Evolutionary conservation across 1,284 basidiomycete genomes (phyloP), one percentile per base, ranked within the genome.

Genomic region (Ceratobasidium sp.): DNA sequence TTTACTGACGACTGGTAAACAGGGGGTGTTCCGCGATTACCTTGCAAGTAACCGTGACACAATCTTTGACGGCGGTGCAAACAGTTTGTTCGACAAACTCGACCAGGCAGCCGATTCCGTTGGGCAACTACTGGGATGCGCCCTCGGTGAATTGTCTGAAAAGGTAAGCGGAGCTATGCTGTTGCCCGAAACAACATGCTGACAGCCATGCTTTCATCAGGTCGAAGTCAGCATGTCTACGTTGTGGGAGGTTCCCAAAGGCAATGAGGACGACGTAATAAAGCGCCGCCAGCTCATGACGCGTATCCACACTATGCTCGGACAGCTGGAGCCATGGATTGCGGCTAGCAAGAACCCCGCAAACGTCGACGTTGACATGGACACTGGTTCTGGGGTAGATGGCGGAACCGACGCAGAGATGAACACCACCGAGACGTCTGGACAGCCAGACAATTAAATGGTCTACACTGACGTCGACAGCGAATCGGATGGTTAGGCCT

Each of bases 171-270:
- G n/a, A n/a, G n/a, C 46, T 74, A 13, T 43, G 14, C 13, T 74
- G 71, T 46, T 14, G 31, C 37, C n/a, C 5, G 14, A 43, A 13
- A 22, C 48, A 24, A 31, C 29, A 37, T 73, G 62, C 13, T 31
- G 22, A 14, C 34, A n/a, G n/a, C 9, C 19, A 22, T 29, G 19
- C 53, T 46, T 59, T 64, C 51, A 69, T 2, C 75, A 88, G 87
- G 81, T 89, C 62, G 88, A 89, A 80, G 87, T 88, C 76, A 87
- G 84, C 77, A 79, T 89, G 74, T 84, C 87, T 13, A 85, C 89
- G 14, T 84, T 90, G 5, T 89, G 88, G 88, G 88, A 89, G 79
- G 84, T 83, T 27, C 80, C 82, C 4, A 82, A 82, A 58, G 86
- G 88, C 75, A 84, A 85, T 78, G 84, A 84, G 16, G 78, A 80